Evolutionary conservation across 164 flowering plant species (phyloP).

Genomic region (Aristolochia fimbriata): DNA sequence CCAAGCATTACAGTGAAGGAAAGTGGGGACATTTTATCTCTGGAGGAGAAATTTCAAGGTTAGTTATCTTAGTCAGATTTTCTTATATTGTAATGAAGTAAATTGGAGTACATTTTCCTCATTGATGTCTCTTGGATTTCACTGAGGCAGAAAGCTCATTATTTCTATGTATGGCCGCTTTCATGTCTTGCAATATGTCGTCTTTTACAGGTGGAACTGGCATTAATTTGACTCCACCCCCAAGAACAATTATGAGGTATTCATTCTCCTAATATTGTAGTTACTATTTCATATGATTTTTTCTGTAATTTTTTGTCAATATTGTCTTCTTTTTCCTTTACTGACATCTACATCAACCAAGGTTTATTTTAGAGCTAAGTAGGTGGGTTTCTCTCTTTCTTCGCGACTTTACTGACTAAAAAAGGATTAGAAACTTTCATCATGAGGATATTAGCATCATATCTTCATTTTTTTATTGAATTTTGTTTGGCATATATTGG

Average conservation of each 20-base stretch:
- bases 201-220: slow-evolving; percentile 80
- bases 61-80: not conserved
- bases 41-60: slow-evolving; percentile 97
- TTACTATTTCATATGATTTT: not conserved
- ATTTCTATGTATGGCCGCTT: no score
- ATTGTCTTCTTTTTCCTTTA: not conserved
- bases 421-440: no score
- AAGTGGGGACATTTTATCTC: slow-evolving; percentile 77
- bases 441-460: no score
- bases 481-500: not conserved
- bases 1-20: slow-evolving; percentile 93
- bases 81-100: not conserved
- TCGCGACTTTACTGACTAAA: no score
- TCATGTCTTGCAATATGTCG: no score
- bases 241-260: slow-evolving; percentile 66
- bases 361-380: no score
- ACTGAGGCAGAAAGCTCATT: no score
- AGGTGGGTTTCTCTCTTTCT: no score
- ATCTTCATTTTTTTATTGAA: no score
- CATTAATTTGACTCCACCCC: slow-evolving; percentile 92
- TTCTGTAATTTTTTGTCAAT: not conserved
- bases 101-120: no score
- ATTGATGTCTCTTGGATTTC: no score
- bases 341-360: no score
- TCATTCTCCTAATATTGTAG: slow-evolving; percentile 5